These are phyloP conservation scores for Neurospora sp. DNA, from an alignment of 495 filamentous ascomycete genomes.

Conservation along the genomic window DNA sequence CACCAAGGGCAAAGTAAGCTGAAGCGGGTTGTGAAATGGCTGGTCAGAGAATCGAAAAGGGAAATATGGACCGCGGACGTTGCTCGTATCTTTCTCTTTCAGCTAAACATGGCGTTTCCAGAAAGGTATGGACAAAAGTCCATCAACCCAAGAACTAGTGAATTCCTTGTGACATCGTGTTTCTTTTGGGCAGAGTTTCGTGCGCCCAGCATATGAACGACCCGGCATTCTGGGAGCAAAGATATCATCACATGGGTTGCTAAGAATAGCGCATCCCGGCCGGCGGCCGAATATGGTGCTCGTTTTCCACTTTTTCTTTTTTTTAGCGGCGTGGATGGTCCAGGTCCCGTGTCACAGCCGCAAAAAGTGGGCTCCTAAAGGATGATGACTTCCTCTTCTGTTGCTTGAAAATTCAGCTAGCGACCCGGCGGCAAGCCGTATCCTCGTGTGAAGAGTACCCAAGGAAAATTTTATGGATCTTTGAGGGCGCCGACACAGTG, in stretches of 20 bases:
- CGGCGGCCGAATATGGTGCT: background rate
- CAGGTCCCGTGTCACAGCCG: conserved; percentile 8
- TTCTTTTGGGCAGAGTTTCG: background rate
- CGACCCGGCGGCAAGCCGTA: background rate
- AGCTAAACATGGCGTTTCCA: background rate
- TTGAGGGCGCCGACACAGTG: background rate
- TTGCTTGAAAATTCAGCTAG: background rate
- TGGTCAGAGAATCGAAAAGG: background rate
- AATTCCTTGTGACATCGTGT: background rate
- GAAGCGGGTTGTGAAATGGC: background rate
- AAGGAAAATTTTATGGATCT: background rate
- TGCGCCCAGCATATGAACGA: background rate
- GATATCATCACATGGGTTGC: background rate
- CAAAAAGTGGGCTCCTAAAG: conserved; percentile 8
- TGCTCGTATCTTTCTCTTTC: background rate
- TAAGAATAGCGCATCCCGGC: background rate
- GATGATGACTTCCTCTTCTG: background rate
- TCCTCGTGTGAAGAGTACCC: background rate
- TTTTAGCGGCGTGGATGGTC: background rate
- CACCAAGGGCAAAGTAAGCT: background rate
- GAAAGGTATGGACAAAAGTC: background rate
- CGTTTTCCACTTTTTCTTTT: background rate
- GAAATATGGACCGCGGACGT: background rate
- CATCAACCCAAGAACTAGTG: background rate
- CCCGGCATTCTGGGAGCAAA: background rate